Evolutionary conservation across 2,329 filamentous ascomycete species (phyloP).

Genomic region (Phyllosticta ampelicida): DNA sequence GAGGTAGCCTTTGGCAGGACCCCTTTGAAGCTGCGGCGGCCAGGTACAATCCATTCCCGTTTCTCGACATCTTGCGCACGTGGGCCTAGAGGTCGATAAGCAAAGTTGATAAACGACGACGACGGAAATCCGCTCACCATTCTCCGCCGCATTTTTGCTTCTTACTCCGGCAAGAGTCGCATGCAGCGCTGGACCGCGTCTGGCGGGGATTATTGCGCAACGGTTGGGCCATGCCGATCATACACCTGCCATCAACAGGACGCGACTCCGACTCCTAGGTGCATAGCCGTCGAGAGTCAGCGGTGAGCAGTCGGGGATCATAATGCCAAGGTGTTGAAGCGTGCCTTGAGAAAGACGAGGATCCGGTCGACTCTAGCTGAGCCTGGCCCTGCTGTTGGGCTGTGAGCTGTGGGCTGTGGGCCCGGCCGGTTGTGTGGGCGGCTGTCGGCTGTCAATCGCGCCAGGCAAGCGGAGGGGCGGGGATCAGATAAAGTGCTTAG

Average conservation of each 20-base stretch:
- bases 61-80: conserved; percentile 8
- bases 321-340: neutral
- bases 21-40: conserved; percentile 9
- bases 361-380: neutral
- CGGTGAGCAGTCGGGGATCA: neutral
- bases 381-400: neutral
- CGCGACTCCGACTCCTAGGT: neutral
- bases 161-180: conserved; percentile 9
- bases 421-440: too few relatives aligned
- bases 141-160: conserved; percentile 11
- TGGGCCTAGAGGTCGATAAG: conserved; percentile 3
- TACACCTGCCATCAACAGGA: neutral
- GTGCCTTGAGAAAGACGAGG: neutral
- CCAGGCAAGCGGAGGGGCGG: too few relatives aligned
- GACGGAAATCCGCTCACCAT: conserved; percentile 3
- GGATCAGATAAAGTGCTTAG: neutral
- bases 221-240: conserved; percentile 2
- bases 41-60: conserved; percentile 7
- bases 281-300: neutral
- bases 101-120: neutral
- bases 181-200: conserved; percentile 9
- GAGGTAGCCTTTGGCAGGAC: conserved; percentile 9
- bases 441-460: neutral
- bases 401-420: too few relatives aligned
- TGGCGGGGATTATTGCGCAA: conserved; percentile 6